Conservation (phyloP, 2,329 filamentous ascomycete genomes). For the Pseudogymnoascus sp. region DNA sequence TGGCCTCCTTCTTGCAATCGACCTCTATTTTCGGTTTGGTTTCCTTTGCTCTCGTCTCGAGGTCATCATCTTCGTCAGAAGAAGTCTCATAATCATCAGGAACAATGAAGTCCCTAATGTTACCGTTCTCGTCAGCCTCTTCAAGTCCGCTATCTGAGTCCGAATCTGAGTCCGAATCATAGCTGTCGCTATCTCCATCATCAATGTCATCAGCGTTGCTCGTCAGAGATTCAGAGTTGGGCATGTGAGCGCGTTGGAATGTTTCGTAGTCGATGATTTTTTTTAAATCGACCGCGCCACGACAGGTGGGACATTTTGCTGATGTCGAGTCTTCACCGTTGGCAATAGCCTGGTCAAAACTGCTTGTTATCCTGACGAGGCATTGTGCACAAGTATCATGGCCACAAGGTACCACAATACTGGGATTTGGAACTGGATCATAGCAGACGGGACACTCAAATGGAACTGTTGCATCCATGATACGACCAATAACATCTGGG, state of each 20-base stretch:
- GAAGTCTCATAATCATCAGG: constrained; percentile 35
- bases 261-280: constrained; percentile 67
- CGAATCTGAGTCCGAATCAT: constrained; percentile 30
- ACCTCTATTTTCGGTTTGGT: not conserved
- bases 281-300: constrained; percentile 57
- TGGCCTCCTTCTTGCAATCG: not conserved
- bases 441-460: constrained; percentile 82
- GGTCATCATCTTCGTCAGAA: constrained; percentile 21
- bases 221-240: constrained; percentile 37
- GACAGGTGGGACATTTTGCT: constrained; percentile 65
- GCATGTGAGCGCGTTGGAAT: constrained; percentile 68
- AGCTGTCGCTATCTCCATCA: constrained; percentile 24
- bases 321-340: constrained; percentile 49
- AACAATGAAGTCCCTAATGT: constrained; percentile 51
- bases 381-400: constrained; percentile 76
- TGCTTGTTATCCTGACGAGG: constrained; percentile 62
- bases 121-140: constrained; percentile 34
- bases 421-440: constrained; percentile 66
- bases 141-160: constrained; percentile 36
- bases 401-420: constrained; percentile 76
- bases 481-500: constrained; percentile 55
- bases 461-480: constrained; percentile 38
- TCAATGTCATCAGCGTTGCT: constrained; percentile 20
- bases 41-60: constrained; percentile 15
- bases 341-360: constrained; percentile 46